Evolutionary conservation across 2,329 filamentous ascomycete genomes (phyloP).

Genomic region (Cercospora citrullina): DNA sequence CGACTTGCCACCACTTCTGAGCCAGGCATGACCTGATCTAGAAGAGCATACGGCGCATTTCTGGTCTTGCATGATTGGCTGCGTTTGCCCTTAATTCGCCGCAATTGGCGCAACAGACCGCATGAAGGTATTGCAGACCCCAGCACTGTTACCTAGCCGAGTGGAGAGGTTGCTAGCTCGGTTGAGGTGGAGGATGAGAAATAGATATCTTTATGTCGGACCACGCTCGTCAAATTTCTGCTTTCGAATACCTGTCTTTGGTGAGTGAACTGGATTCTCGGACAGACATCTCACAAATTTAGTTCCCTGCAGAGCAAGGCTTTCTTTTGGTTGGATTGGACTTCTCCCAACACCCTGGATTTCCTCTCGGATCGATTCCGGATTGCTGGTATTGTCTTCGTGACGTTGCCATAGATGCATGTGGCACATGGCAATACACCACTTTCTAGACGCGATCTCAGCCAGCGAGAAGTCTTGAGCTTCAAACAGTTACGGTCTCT

Average conservation of each 20-base stretch:
- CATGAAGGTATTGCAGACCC: not conserved
- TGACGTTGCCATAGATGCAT: not conserved
- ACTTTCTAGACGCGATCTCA: no score
- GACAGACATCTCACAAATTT: not conserved
- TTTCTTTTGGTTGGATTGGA: not conserved
- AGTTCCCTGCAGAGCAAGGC: not conserved
- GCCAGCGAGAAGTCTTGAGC: not conserved
- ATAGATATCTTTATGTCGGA: not conserved
- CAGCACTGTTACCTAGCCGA: not conserved
- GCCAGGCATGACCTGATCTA: not conserved
- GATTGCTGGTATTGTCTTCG: not conserved
- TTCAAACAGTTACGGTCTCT: conserved; percentile 47
- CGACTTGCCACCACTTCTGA: not conserved
- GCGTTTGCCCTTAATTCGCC: not conserved
- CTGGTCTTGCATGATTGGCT: not conserved
- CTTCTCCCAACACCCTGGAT: not conserved
- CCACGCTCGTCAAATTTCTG: not conserved
- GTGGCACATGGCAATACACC: no score
- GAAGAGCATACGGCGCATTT: not conserved
- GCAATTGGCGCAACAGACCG: not conserved
- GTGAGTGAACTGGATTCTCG: not conserved
- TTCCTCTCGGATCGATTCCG: not conserved
- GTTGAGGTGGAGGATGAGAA: not conserved
- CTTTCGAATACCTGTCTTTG: not conserved
- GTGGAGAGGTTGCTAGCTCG: not conserved